Conservation (phyloP, 2,329 filamentous ascomycete genomes). For the Exophiala spinifera region DNA sequence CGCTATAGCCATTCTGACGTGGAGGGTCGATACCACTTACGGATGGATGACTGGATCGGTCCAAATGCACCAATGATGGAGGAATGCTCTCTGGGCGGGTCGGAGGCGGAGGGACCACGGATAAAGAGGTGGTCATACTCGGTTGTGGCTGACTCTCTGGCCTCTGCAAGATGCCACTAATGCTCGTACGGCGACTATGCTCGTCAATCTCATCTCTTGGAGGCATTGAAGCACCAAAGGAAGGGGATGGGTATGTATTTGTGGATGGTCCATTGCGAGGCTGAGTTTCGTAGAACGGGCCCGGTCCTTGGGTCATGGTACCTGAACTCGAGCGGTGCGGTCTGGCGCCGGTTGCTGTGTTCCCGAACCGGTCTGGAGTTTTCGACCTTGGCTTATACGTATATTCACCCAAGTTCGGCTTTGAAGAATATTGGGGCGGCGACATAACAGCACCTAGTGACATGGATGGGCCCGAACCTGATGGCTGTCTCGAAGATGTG, state of each 20-base stretch:
- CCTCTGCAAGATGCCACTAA: constrained; percentile 42
- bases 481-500: constrained; percentile 25
- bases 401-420: constrained; percentile 56
- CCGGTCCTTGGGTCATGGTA: constrained; percentile 24
- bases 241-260: constrained; percentile 13
- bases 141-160: constrained; percentile 36
- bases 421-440: constrained; percentile 40
- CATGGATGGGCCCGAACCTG: constrained; percentile 34
- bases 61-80: constrained; percentile 13
- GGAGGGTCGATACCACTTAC: constrained; percentile 14
- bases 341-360: constrained; percentile 36
- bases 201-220: constrained; percentile 25
- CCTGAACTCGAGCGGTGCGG: constrained; percentile 31
- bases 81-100: constrained; percentile 23
- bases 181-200: constrained; percentile 40
- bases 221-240: constrained; percentile 12
- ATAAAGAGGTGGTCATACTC: constrained; percentile 9
- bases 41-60: constrained; percentile 7
- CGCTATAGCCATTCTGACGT: constrained; percentile 17
- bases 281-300: constrained; percentile 19
- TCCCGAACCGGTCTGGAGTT: constrained; percentile 58
- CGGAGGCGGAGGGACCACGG: constrained; percentile 11
- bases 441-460: constrained; percentile 42
- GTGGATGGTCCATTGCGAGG: constrained; percentile 6
- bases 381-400: constrained; percentile 64